Evolutionary conservation across 148 eudicot species (phyloP), one percentile per base, ranked within the genome.

Genomic region (Rhododendron griersonianum): DNA sequence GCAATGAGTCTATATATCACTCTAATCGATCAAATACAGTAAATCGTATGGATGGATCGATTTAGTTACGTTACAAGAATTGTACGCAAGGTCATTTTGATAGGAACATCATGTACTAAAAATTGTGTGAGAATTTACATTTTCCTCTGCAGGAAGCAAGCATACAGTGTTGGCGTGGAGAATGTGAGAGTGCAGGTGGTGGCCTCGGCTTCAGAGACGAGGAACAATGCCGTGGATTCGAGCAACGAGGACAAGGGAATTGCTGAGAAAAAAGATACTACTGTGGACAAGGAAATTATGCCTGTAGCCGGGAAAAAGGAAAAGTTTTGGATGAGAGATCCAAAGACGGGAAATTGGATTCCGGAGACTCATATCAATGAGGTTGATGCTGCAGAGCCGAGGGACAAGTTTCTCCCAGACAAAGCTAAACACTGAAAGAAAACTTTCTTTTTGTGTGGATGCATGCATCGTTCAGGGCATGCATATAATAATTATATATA

Each of bases 251-350:
- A 19, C 65, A 59, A 19, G 65, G 65, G 25, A 21, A 59, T 59
- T 6, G 25, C 65, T 7, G 65, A 59, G n/a, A 10, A 59, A 21
- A 59, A 21, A 6, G 11, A 45, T 7, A 3, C 47, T 19, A 1
- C 47, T 71, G 33, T 25, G 25, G n/a, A 19, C 48, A 75, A 75
- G 50, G 81, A 78, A 78, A 4, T 1, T 1, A 48, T 21, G 9
- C 65, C 65, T 19, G 16, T 1, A 0, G 33, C 30, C 4, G 44
- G 9, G 21, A 14, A 51, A 2, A 28, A 82, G 47, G 88, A 83
- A 7, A 71, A 53, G 30, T 83, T 73, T 47, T 88, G 90, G 88
- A 86, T 86, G 90, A 88, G 82, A 83, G 86, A 88, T 80, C 90
- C 90, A 4, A 86, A 86, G 78, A 83, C 88, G 0, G 90, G 90